Percentiles rank a stretch among this genome's conserved stretches.
Evolutionary conservation across 169 alveolate species (phyloP).

Genomic region (Ichthyophthirius multifiliis): DNA sequence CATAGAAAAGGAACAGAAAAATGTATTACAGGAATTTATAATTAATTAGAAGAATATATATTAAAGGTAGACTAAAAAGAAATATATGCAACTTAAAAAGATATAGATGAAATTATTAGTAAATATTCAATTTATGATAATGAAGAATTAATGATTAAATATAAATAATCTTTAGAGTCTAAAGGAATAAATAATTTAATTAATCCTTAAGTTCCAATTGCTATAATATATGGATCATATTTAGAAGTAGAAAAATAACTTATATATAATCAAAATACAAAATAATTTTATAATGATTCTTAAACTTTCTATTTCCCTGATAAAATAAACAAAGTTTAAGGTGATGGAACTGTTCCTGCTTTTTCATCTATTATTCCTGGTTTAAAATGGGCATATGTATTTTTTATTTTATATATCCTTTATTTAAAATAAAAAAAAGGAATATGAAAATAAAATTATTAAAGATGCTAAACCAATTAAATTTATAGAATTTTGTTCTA

Average conservation of each 20-base stretch:
- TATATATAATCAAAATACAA: constrained; percentile 1
- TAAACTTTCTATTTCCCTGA: constrained; percentile 27
- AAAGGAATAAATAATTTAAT: neutral
- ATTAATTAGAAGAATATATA: constrained; percentile 6
- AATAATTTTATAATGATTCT: neutral
- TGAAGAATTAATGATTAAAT: neutral
- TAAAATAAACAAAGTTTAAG: neutral
- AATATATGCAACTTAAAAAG: neutral
- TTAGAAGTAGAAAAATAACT: neutral
- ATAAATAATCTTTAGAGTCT: neutral
- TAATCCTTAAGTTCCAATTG: constrained; percentile 24
- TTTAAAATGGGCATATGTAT: constrained; percentile 23
- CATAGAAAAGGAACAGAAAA: neutral
- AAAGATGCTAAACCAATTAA: neutral
- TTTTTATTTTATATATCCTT: neutral
- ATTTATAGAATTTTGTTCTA: constrained; percentile 19
- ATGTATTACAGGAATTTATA: neutral
- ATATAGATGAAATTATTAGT: neutral
- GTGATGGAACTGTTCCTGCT: constrained; percentile 21
- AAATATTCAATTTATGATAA: neutral
- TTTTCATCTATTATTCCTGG: constrained; percentile 28
- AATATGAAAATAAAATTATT: neutral
- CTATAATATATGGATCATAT: constrained; percentile 11
- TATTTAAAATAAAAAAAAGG: neutral
- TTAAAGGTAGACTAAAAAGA: neutral